Conservation (phyloP, 352 stramenopile genomes). For the Aphanomyces stellatus region DNA sequence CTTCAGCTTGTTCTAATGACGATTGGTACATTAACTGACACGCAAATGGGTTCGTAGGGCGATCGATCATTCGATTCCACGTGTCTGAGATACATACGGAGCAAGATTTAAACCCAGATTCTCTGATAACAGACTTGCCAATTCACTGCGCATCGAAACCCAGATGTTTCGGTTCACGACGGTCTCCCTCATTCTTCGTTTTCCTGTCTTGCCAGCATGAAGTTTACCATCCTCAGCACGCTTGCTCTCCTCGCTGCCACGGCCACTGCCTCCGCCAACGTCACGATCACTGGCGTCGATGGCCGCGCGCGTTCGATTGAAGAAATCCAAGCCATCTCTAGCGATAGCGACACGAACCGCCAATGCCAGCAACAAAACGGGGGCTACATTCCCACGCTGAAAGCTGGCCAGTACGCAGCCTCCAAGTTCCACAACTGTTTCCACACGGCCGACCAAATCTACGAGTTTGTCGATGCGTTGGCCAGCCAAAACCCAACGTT, state of each 20-base stretch:
- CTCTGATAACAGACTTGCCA: no score
- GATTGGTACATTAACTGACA: no score
- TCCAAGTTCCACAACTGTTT: conserved; percentile 29
- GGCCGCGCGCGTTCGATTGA: not conserved
- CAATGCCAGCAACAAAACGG: not conserved
- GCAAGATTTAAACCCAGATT: no score
- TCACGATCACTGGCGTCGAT: not conserved
- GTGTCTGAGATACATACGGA: no score
- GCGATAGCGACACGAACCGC: not conserved
- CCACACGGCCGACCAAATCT: conserved; percentile 22
- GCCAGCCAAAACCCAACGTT: not conserved
- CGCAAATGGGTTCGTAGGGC: no score
- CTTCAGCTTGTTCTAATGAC: no score
- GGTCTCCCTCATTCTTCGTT: no score
- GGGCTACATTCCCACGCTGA: not conserved
- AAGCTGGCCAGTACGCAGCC: conserved; percentile 16
- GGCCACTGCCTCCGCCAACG: not conserved
- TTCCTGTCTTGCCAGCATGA: no score
- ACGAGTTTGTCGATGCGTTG: conserved; percentile 25
- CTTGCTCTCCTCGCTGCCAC: not conserved
- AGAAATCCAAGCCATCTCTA: not conserved
- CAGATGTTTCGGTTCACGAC: no score
- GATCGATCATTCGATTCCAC: no score
- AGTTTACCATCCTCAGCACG: not conserved
- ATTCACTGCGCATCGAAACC: no score